phyloP scores from a whole-genome alignment of 2,329 filamentous ascomycete species.

The Coniella lustricola region DNA sequence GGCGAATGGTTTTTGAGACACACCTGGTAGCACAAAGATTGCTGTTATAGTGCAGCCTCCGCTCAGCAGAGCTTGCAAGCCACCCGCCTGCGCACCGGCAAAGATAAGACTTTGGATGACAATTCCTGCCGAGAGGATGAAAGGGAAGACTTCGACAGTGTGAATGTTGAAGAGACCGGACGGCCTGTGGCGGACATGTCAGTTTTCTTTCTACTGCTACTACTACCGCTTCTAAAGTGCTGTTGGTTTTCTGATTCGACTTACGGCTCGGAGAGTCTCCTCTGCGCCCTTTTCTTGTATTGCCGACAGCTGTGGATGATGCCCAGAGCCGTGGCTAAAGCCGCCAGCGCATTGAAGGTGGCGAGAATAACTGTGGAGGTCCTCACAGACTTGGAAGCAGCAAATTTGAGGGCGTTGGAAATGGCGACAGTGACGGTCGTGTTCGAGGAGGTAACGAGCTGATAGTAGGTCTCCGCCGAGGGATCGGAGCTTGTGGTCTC shows the following conservation, averaged over 20 bases:
- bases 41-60: conserved; percentile 47
- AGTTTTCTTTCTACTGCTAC: background rate
- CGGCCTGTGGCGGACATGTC: conserved; percentile 21
- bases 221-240: background rate
- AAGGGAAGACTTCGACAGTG: conserved; percentile 44
- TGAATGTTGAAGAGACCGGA: conserved; percentile 37
- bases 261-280: conserved; percentile 25
- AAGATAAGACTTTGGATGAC: conserved; percentile 52
- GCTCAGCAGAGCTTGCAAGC: conserved; percentile 43
- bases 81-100: conserved; percentile 48
- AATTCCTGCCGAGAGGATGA: conserved; percentile 51
- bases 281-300: conserved; percentile 33
- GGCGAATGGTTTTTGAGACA: conserved; percentile 18
- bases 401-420: conserved; percentile 45
- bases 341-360: conserved; percentile 52
- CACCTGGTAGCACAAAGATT: conserved; percentile 55
- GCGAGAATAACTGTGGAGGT: conserved; percentile 56
- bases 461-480: conserved; percentile 10
- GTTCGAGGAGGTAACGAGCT: conserved; percentile 26
- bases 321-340: conserved; percentile 47
- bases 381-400: conserved; percentile 49
- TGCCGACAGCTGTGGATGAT: conserved; percentile 52
- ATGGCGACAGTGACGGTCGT: conserved; percentile 33
- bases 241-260: background rate
- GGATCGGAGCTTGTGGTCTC: background rate